Conservation (phyloP, 2,329 filamentous ascomycete genomes). For the Penicillium digitatum region DNA sequence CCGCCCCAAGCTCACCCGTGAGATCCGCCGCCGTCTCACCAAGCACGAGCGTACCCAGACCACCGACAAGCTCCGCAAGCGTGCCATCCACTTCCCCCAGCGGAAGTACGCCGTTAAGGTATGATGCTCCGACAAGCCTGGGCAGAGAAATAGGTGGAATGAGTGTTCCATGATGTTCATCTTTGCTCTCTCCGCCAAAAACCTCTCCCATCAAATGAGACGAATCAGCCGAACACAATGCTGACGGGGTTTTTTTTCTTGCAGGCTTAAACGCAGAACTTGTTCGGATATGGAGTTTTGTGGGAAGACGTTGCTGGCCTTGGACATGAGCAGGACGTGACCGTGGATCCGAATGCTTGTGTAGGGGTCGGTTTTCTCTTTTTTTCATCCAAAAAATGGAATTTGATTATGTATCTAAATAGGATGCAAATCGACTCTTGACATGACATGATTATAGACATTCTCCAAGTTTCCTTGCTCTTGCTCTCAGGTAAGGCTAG, state of each 20-base stretch:
- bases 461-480: constrained; percentile 7
- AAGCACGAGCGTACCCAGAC: constrained; percentile 80
- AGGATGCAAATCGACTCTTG: constrained; percentile 40
- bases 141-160: neutral
- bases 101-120: constrained; percentile 99
- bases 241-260: constrained; percentile 5
- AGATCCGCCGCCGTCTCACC: constrained; percentile 91
- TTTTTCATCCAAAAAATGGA: constrained; percentile 34
- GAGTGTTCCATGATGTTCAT: neutral
- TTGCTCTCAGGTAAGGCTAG: neutral
- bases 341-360: constrained; percentile 32
- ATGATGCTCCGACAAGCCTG: constrained; percentile 31
- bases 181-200: neutral
- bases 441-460: constrained; percentile 35
- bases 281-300: constrained; percentile 35
- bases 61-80: constrained; percentile 97
- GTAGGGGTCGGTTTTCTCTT: constrained; percentile 31
- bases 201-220: neutral
- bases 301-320: constrained; percentile 33
- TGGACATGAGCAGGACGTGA: constrained; percentile 28
- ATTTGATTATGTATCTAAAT: constrained; percentile 41
- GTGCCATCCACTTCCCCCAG: constrained; percentile 91
- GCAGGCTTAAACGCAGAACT: constrained; percentile 34
- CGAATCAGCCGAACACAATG: neutral
- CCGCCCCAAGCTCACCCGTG: constrained; percentile 95